phyloP scores from a whole-genome alignment of 768 basidiomycete genomes.

The Gloeopeniophorella convolvens region DNA sequence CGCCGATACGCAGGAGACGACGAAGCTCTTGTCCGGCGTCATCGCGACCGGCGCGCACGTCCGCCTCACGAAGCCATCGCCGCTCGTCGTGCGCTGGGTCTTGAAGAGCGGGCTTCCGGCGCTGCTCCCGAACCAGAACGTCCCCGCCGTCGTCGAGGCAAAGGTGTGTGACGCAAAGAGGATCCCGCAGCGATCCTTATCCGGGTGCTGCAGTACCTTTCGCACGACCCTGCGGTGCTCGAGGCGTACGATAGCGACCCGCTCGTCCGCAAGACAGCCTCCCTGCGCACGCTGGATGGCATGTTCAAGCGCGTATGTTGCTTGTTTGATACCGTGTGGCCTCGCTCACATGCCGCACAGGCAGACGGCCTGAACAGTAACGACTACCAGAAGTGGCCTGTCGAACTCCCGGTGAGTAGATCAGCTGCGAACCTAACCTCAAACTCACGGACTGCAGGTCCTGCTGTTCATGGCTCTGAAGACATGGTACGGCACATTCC shows the following conservation, averaged over 20 bases:
- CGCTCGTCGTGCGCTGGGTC: constrained; percentile 43
- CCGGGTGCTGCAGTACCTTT: constrained; percentile 49
- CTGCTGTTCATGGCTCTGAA: constrained; percentile 56
- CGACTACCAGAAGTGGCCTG: constrained; percentile 55
- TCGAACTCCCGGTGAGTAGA: constrained; percentile 49
- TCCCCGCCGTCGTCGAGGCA: constrained; percentile 48
- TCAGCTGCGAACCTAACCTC: background rate
- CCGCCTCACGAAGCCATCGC: constrained; percentile 52
- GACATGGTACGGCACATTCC: constrained; percentile 52
- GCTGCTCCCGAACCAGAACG: constrained; percentile 43
- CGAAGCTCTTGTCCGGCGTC: constrained; percentile 49
- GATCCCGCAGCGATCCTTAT: background rate
- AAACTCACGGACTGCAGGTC: constrained; percentile 35
- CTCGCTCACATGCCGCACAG: constrained; percentile 35
- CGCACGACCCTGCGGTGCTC: constrained; percentile 46
- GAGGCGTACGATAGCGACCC: constrained; percentile 46
- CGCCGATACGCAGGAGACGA: constrained; percentile 24
- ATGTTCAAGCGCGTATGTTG: constrained; percentile 24
- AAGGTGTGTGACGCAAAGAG: constrained; percentile 31
- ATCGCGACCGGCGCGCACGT: constrained; percentile 66
- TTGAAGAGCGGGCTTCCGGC: constrained; percentile 43
- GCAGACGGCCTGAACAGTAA: constrained; percentile 49
- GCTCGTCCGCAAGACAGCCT: constrained; percentile 29
- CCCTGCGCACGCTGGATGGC: constrained; percentile 16
- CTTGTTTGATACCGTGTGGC: no score